Evolutionary conservation across 2,329 filamentous ascomycete species (phyloP).

Genomic region (Ceratocystis harringtonii): DNA sequence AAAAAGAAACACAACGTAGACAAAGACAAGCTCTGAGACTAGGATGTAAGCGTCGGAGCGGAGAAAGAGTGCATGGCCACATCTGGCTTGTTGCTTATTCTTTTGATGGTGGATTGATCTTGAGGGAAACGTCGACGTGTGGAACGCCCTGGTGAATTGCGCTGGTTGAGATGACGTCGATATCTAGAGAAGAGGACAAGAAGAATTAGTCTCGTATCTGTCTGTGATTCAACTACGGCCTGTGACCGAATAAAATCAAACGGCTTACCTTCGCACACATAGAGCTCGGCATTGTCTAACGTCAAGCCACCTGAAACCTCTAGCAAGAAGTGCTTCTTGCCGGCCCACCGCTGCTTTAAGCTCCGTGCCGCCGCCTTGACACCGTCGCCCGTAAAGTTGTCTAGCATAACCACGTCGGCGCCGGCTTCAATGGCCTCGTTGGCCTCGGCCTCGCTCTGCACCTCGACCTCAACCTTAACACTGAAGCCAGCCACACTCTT

Average conservation of each 20-base stretch:
- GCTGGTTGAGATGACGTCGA: constrained; percentile 92
- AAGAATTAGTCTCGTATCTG: no score
- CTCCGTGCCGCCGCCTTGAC: constrained; percentile 59
- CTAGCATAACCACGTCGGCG: constrained; percentile 92
- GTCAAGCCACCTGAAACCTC: constrained; percentile 89
- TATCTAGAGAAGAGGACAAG: constrained; percentile 37
- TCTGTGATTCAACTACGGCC: no score
- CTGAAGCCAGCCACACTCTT: constrained; percentile 75
- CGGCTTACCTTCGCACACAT: constrained; percentile 55
- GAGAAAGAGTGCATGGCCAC: not conserved
- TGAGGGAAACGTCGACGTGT: constrained; percentile 91
- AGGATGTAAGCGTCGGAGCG: not conserved
- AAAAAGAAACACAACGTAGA: not conserved
- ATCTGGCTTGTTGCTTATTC: not conserved
- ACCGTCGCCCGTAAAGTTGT: constrained; percentile 77
- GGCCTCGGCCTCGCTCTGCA: constrained; percentile 73
- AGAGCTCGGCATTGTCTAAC: constrained; percentile 65
- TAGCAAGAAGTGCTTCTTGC: constrained; percentile 58
- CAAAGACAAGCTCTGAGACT: not conserved
- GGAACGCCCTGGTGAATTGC: constrained; percentile 91
- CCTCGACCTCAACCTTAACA: constrained; percentile 87
- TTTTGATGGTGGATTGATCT: constrained; percentile 39
- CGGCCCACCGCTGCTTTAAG: constrained; percentile 68
- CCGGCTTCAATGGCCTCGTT: constrained; percentile 82
- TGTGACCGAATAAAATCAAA: not conserved